Conservation (phyloP, 176 grass and related monocot genomes). For the Zoysia japonica region DNA sequence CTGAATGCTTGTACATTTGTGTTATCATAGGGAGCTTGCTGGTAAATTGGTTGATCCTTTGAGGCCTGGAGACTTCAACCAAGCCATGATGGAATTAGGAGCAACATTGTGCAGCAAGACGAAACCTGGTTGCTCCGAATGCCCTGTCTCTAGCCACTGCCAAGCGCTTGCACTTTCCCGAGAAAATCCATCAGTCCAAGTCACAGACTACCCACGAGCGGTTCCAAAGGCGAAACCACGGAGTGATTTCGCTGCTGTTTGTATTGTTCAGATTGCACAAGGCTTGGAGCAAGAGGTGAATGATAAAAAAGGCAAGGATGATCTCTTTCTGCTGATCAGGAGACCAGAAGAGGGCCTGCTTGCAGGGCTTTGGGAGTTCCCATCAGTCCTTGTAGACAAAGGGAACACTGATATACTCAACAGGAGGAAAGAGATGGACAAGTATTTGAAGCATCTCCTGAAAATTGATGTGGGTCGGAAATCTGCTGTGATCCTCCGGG, state of each 20-base stretch:
- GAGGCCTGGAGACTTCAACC: constrained; percentile 96
- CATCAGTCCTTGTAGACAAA: constrained; percentile 65
- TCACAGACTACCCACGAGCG: constrained; percentile 74
- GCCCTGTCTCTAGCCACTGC: constrained; percentile 74
- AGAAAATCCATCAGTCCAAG: constrained; percentile 36
- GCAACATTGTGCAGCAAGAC: constrained; percentile 74
- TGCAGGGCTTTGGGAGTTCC: constrained; percentile 97
- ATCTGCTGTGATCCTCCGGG: constrained; percentile 51
- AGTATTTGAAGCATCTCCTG: constrained; percentile 63
- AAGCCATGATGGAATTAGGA: constrained; percentile 97
- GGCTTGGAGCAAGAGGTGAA: constrained; percentile 14
- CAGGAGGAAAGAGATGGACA: constrained; percentile 77
- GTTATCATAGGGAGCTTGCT: constrained; percentile 64
- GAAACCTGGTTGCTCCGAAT: constrained; percentile 67
- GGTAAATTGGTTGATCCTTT: constrained; percentile 74
- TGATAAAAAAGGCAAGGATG: not conserved
- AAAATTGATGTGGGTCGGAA: constrained; percentile 32
- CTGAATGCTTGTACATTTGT: constrained; percentile 5
- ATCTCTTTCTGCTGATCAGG: constrained; percentile 69
- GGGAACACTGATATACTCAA: constrained; percentile 31
- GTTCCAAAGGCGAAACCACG: constrained; percentile 79
- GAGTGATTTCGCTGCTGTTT: constrained; percentile 73
- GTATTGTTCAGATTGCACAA: constrained; percentile 72
- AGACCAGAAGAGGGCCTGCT: constrained; percentile 91
- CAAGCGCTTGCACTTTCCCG: constrained; percentile 58